Base-by-base conservation (phyloP, 164 flowering plant genomes). In the Nelumbo lutea region DNA sequence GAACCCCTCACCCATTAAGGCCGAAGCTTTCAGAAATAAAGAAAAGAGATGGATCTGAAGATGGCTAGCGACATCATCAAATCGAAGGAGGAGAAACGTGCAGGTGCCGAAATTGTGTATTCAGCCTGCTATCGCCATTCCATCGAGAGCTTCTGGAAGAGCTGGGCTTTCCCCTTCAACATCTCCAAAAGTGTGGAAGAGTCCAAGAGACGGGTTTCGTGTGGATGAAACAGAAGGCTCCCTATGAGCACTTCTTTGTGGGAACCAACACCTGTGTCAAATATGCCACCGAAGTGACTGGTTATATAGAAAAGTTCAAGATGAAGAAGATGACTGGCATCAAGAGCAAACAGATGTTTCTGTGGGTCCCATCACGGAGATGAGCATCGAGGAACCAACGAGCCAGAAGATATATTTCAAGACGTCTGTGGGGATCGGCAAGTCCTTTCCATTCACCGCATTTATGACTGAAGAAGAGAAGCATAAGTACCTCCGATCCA, bases 301-400 rank as follows among this genome's bases (percentile, higher is more conserved):
- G 84, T 0, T 91, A 91, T 43, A 78, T 91, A 10, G 98, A 91
- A 81, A 87, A 84, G 72, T 64, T 65, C 42, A 86, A 76, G 87
- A 90, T 90, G 93, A 88, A 78, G 84, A 87, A 82, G 81, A 83
- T 90, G 88, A 87, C 81, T 0, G 93, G 96, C 1, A 69, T 90
- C 5, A 90, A 87, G 86, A 87, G 86, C 77, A 90, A 83, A 76
- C 98, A 91, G 75, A 38, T 86, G 61, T 62, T 94, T 51, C 7
- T 94, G 61, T 91, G 98, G 98, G 85, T 94, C 38, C 98, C 0
- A 80, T 94, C 1, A 70, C 75, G 0, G 98, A 94, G 79, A 94
- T 94, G 98, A 86, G 86, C 74, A 75, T 91, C 1, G 91, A 85
- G 1, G 86, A 79, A 13, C 78, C 83, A 0, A 48, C 58, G 3